These are phyloP conservation scores for Wickerhamomyces tratensis DNA, from an alignment of 805 yeast species.

Conservation along the genomic window DNA sequence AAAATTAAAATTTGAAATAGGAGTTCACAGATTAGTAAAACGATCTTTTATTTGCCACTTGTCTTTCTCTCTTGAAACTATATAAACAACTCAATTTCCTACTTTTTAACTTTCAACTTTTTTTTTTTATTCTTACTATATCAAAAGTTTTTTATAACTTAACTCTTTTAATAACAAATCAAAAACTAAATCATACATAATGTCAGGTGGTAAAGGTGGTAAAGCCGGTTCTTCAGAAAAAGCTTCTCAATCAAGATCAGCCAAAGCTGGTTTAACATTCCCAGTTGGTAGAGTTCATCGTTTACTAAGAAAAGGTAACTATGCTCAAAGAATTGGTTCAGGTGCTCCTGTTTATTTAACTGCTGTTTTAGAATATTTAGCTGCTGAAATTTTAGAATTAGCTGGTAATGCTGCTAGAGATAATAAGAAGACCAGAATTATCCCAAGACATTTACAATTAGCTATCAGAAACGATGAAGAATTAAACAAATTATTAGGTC, in stretches of 20 bases:
- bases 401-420: constrained; percentile 99
- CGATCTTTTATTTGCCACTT: constrained; percentile 1
- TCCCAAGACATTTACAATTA: constrained; percentile 96
- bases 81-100: neutral
- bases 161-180: constrained; percentile 2
- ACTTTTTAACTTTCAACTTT: neutral
- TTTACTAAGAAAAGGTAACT: constrained; percentile 92
- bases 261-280: constrained; percentile 98
- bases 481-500: constrained; percentile 84
- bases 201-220: constrained; percentile 73
- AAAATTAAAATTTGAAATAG: too few species aligned
- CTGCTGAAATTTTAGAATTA: constrained; percentile 96
- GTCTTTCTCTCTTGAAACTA: too few species aligned
- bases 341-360: constrained; percentile 99
- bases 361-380: constrained; percentile 92
- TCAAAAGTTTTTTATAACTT: neutral
- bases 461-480: constrained; percentile 99
- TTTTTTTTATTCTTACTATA: neutral
- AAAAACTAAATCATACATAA: constrained; percentile 22
- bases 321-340: constrained; percentile 98
- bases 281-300: constrained; percentile 99
- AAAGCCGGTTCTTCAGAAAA: constrained; percentile 93
- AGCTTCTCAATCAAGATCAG: constrained; percentile 95
- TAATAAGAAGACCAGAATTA: constrained; percentile 97
- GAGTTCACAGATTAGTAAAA: too few species aligned